Evolutionary conservation across 73 alveolate species (phyloP).

Genomic region (Paramecium tetraurelia): DNA sequence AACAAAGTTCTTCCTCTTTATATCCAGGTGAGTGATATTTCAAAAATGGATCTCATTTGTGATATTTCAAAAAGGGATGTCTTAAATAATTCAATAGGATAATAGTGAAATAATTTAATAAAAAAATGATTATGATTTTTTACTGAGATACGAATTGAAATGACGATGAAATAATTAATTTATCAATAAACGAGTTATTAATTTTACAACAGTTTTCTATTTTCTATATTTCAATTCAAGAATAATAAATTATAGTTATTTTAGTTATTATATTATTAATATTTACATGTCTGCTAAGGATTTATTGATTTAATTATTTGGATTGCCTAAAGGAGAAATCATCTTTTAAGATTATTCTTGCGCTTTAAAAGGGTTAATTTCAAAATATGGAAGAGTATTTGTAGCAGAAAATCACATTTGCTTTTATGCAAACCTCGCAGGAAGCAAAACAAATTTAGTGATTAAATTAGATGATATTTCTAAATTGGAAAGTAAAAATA

Average conservation of each 20-base stretch:
- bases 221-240: background rate
- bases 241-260: too few relatives aligned
- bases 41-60: too few relatives aligned
- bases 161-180: background rate
- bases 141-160: background rate
- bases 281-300: conserved; percentile 40
- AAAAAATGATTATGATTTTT: background rate
- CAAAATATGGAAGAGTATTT: conserved; percentile 27
- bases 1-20: too few relatives aligned
- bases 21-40: too few relatives aligned
- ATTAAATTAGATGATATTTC: conserved; percentile 5
- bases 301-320: conserved; percentile 1
- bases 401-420: conserved; percentile 27
- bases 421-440: conserved; percentile 49
- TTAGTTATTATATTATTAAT: background rate
- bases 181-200: background rate
- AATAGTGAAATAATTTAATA: background rate
- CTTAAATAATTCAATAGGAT: too few relatives aligned
- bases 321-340: conserved; percentile 31
- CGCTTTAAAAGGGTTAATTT: background rate
- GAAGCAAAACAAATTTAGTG: conserved; percentile 37
- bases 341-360: conserved; percentile 28
- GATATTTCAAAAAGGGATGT: too few relatives aligned
- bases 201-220: background rate
- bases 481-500: background rate